A percentile compares a stretch with the other conserved stretches of the same genome.
Evolutionary conservation across 305 asterid species (phyloP).

Genomic region (Ilex paraguariensis): DNA sequence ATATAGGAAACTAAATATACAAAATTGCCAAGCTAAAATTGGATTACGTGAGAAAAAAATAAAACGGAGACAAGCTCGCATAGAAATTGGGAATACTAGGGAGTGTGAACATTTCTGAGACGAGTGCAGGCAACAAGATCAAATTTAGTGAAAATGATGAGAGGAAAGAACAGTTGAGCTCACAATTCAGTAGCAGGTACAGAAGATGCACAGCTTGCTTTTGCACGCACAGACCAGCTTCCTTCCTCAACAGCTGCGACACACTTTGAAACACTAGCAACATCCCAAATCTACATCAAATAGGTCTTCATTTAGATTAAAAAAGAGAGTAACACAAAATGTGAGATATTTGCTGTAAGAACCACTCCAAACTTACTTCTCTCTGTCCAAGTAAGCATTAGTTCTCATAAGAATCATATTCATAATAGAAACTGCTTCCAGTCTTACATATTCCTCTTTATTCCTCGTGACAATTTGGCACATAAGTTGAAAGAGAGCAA

Average conservation of each 20-base stretch:
- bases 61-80: no score
- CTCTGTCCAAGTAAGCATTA: conserved; percentile 75
- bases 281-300: conserved; percentile 53
- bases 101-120: no score
- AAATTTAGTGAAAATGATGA: neutral
- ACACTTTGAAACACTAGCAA: conserved; percentile 48
- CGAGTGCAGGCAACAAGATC: no score
- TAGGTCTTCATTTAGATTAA: conserved; percentile 17
- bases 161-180: conserved; percentile 21
- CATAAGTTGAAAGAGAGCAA: conserved; percentile 57
- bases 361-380: conserved; percentile 46
- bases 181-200: conserved; percentile 78
- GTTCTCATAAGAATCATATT: conserved; percentile 66
- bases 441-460: conserved; percentile 40
- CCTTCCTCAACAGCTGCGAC: conserved; percentile 56
- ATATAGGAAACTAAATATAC: no score
- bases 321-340: conserved; percentile 9
- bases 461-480: conserved; percentile 43
- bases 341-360: conserved; percentile 10
- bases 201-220: conserved; percentile 71
- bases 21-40: no score
- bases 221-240: conserved; percentile 64
- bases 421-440: conserved; percentile 78
- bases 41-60: no score
- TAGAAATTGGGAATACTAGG: no score